These are phyloP conservation scores for Sicyos baderoa DNA, from an alignment of 306 rosid genomes.

Conservation along the genomic window DNA sequence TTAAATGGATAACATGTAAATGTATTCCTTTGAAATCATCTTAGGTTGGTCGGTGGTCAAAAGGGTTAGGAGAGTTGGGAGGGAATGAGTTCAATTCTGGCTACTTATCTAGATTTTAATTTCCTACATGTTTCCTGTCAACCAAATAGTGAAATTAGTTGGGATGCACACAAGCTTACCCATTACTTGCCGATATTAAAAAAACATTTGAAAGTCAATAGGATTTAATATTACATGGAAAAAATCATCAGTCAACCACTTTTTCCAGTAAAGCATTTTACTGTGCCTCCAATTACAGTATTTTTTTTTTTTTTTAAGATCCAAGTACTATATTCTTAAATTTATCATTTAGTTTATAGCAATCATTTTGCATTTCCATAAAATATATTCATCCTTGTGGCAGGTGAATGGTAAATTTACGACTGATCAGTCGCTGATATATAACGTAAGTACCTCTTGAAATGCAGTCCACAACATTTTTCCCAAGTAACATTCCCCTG, in stretches of 20 bases:
- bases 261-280: slow-evolving; percentile 4
- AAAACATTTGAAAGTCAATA: not conserved
- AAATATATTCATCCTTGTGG: slow-evolving; percentile 17
- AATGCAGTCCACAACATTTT: not conserved
- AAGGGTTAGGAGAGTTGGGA: no score
- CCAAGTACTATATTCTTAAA: not conserved
- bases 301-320: not conserved
- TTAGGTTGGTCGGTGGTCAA: no score
- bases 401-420: slow-evolving; percentile 90
- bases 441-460: slow-evolving; percentile 48
- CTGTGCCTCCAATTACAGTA: not conserved
- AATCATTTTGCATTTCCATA: slow-evolving; percentile 11
- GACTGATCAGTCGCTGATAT: slow-evolving; percentile 61
- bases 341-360: slow-evolving; percentile 5
- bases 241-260: not conserved
- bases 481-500: not conserved
- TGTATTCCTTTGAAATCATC: not conserved
- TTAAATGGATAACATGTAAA: no score
- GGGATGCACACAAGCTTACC: no score
- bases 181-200: no score
- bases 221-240: not conserved
- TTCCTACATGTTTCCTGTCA: no score
- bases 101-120: no score
- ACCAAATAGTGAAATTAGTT: no score
- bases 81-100: no score